Base-by-base conservation (phyloP, 1,284 basidiomycete species). In the Tremellales sp. region DNA sequence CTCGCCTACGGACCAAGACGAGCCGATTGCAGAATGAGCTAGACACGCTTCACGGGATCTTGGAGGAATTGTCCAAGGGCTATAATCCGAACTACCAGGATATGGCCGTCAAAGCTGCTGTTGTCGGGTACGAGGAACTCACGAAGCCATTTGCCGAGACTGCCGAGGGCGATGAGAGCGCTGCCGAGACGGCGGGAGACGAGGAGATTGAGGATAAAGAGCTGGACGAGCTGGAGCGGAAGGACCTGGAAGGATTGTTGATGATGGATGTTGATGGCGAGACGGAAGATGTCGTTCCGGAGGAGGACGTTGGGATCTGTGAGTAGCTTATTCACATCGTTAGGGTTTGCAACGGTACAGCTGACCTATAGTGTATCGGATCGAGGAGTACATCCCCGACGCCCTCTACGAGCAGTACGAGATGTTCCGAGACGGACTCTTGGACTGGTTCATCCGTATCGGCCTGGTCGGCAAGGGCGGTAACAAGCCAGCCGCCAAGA, bases 51-150 rank as follows among this genome's bases (percentile, higher is more conserved):
- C 85, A 85, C n/a, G 81, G 84, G n/a, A 86, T 97, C 45, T 80
- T 98, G 13, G 81, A 85, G 51, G 79, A 85, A 31, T 81, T 98
- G 3, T 82, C 88, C 11, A 81, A 81, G 8, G 85, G 86, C 0
- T 97, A 97, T 77, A 98, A 98, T 73, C 94, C 94, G 21, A 98
- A 98, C 74, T 97, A 97, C 72, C 73, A 75, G 72, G 94, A 98
- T 68, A 97, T 98, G 94, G 93, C 90, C 8, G 94, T 97, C 51
- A 83, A 97, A 37, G 92, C 93, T 59, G 93, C 94, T 15, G 92
- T 97, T 6, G 84, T 91, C 40, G 92, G 91, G 11, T 97, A 89
- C 84, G 87, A 90, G 65, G 82, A 85, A 49, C 82, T 85, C n/a
- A 82, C 83, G 13, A 84, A 83, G 52, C 61, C 47, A 4, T 24